Evolutionary conservation across 2,329 filamentous ascomycete genomes (phyloP).

Genomic region (Aspergillus aculeatus): DNA sequence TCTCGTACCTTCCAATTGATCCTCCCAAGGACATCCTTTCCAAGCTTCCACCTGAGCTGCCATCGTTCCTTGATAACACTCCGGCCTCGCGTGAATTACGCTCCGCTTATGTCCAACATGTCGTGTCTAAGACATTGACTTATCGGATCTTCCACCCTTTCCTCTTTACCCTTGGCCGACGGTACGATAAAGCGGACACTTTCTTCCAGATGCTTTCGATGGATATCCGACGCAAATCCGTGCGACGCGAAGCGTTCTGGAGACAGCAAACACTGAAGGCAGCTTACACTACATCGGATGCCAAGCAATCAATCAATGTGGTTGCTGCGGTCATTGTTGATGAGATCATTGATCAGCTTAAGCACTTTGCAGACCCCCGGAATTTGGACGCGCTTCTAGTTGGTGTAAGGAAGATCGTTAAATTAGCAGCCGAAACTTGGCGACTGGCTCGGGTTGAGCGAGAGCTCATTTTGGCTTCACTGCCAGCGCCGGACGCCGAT

Average conservation of each 20-base stretch:
- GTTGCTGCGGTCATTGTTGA: constrained; percentile 57
- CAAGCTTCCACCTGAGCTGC: constrained; percentile 53
- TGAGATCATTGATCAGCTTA: constrained; percentile 56
- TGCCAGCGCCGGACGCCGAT: constrained; percentile 45
- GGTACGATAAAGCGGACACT: constrained; percentile 57
- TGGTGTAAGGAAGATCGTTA: constrained; percentile 56
- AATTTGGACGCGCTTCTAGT: constrained; percentile 52
- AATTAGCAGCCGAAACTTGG: constrained; percentile 59
- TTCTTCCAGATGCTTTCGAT: constrained; percentile 56
- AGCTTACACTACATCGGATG: constrained; percentile 56
- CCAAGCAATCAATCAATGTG: constrained; percentile 57
- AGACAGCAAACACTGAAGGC: constrained; percentile 58
- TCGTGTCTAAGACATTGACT: constrained; percentile 57
- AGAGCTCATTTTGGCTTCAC: constrained; percentile 54
- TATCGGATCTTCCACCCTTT: constrained; percentile 59
- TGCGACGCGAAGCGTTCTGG: constrained; percentile 58
- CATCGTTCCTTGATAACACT: constrained; percentile 55
- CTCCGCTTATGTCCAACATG: constrained; percentile 55
- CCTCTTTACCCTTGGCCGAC: constrained; percentile 55
- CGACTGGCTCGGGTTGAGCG: constrained; percentile 57
- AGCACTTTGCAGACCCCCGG: constrained; percentile 53
- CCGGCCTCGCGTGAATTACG: constrained; percentile 53
- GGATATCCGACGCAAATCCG: constrained; percentile 57
- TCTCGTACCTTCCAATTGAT: constrained; percentile 52
- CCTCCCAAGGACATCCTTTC: constrained; percentile 52